Conservation (phyloP, 768 basidiomycete species). For the Sporobolomyces pararoseus region DNA sequence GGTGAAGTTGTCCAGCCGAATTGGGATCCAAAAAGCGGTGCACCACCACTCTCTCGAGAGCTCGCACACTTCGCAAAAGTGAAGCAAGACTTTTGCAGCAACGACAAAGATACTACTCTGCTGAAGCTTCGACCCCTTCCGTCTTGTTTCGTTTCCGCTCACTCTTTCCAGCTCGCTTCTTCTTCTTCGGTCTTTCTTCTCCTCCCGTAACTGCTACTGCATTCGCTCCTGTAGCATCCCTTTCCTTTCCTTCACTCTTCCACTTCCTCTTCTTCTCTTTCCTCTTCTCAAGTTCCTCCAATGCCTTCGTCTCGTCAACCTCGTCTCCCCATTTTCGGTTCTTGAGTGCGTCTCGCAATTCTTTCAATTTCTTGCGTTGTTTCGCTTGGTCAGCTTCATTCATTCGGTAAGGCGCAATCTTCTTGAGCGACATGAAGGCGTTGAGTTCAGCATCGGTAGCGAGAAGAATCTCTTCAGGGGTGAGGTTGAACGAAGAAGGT, state of each 20-base stretch:
- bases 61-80: too few species aligned
- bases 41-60: too few species aligned
- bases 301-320: conserved; percentile 40
- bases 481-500: conserved; percentile 60
- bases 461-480: conserved; percentile 78
- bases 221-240: not conserved
- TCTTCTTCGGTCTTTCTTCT: conserved; percentile 22
- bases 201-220: not conserved
- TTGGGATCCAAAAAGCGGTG: too few species aligned
- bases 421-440: conserved; percentile 80
- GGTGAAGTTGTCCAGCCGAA: too few species aligned
- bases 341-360: conserved; percentile 42
- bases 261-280: conserved; percentile 42
- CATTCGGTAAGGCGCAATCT: conserved; percentile 78
- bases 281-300: conserved; percentile 48
- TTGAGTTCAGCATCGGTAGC: conserved; percentile 92
- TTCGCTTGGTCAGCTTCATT: conserved; percentile 54
- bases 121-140: conserved; percentile 3
- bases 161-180: conserved; percentile 39
- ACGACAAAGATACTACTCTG: conserved; percentile 5
- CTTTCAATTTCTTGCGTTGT: conserved; percentile 58
- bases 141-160: conserved; percentile 36
- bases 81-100: too few species aligned
- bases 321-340: conserved; percentile 51
- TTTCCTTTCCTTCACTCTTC: conserved; percentile 13